A percentile compares a stretch with the other conserved stretches of the same genome.
These are phyloP conservation scores for Phytophthora pisi DNA, from an alignment of 352 stramenopile genomes.

Conservation along the genomic window DNA sequence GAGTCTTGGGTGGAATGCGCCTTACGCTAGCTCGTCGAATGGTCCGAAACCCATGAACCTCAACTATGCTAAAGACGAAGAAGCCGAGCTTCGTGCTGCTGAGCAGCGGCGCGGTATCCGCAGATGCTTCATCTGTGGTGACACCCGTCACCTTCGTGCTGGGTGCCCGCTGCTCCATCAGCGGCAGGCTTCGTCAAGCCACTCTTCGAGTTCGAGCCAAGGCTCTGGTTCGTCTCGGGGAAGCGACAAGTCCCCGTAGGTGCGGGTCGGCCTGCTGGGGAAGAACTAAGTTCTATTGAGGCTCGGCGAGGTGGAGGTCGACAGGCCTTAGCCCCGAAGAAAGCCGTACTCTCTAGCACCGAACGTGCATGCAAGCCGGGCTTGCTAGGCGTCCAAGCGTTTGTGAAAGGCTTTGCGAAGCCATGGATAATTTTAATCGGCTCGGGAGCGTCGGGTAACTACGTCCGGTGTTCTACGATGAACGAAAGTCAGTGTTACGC, in stretches of 20 bases:
- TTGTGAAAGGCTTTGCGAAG: conserved; percentile 5
- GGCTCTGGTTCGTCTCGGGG: neutral
- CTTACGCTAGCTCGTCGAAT: neutral
- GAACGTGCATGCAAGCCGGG: conserved; percentile 12
- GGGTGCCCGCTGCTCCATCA: neutral
- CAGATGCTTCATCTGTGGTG: conserved; percentile 2
- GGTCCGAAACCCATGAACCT: conserved; percentile 7
- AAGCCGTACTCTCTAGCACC: conserved; percentile 1
- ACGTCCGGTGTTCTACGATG: conserved; percentile 4
- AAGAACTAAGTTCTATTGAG: conserved; percentile 2
- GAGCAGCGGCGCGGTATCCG: neutral
- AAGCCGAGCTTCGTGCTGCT: neutral
- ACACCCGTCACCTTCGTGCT: neutral
- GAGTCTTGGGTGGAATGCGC: neutral
- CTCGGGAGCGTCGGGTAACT: conserved; percentile 13
- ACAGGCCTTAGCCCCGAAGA: conserved; percentile 1
- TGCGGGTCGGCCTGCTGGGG: neutral
- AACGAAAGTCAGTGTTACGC: conserved; percentile 15
- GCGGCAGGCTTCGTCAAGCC: neutral
- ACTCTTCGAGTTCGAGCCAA: neutral
- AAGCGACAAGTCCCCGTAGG: neutral
- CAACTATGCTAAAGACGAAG: conserved; percentile 18
- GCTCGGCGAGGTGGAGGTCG: neutral
- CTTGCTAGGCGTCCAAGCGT: conserved; percentile 7
- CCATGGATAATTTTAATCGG: conserved; percentile 8